Evolutionary conservation across 1,284 basidiomycete genomes (phyloP).

Genomic region (Tranzscheliella williamsii): DNA sequence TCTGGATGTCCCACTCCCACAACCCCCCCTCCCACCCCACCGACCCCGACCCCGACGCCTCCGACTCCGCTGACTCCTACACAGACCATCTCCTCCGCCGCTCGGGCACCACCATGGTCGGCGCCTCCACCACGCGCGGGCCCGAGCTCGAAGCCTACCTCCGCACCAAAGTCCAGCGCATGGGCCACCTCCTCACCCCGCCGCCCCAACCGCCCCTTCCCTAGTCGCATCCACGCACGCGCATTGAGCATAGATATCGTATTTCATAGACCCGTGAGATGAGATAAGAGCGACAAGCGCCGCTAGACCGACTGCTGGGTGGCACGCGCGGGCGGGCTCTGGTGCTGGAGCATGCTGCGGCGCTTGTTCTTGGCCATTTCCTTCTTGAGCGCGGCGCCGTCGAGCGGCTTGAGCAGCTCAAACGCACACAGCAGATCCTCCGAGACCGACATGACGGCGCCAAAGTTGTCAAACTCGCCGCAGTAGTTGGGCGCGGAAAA

Average conservation of each 20-base stretch:
- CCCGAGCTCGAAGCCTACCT: constrained; percentile 93
- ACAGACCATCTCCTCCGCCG: constrained; percentile 63
- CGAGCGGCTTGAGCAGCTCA: constrained; percentile 89
- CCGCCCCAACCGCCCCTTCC: constrained; percentile 45
- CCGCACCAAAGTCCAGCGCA: constrained; percentile 88
- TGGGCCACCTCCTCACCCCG: constrained; percentile 89
- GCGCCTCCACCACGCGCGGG: constrained; percentile 76
- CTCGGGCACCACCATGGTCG: constrained; percentile 80
- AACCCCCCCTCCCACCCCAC: constrained; percentile 10
- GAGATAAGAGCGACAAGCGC: no score
- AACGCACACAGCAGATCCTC: constrained; percentile 97
- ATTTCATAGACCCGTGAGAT: no score
- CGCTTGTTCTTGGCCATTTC: constrained; percentile 99
- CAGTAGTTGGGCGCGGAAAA: constrained; percentile 94
- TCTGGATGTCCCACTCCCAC: constrained; percentile 68
- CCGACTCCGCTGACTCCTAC: constrained; percentile 47
- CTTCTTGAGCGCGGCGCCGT: constrained; percentile 91
- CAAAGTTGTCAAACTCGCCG: constrained; percentile 98
- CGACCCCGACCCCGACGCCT: constrained; percentile 4
- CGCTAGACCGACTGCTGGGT: constrained; percentile 23
- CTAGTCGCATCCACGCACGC: no score
- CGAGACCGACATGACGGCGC: constrained; percentile 77
- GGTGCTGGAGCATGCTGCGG: constrained; percentile 68
- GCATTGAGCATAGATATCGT: no score
- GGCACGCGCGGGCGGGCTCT: constrained; percentile 16